phyloP scores from a whole-genome alignment of 2,329 filamentous ascomycete species.

The Trichoderma atrobrunneum region DNA sequence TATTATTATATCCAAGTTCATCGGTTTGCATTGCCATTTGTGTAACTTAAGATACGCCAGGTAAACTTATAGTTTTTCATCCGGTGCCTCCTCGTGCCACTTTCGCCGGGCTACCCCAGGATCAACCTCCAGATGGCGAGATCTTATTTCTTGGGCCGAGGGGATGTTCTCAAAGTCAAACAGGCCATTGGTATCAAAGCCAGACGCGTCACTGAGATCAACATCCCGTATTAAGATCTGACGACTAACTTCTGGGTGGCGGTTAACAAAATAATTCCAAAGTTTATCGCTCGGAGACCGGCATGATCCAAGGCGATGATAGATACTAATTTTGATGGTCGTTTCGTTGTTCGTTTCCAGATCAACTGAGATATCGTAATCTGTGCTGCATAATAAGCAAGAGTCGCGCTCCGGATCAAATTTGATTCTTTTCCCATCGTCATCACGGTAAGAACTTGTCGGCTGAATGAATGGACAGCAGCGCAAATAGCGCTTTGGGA shows the following conservation, averaged over 20 bases:
- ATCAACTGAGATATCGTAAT: background rate
- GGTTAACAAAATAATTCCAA: background rate
- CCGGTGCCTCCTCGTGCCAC: background rate
- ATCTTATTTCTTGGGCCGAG: background rate
- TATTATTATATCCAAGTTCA: background rate
- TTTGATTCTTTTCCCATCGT: background rate
- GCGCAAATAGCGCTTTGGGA: background rate
- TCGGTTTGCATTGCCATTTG: background rate
- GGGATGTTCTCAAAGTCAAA: background rate
- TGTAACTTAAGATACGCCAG: background rate
- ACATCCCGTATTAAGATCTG: rapidly evolving
- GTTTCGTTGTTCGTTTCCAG: background rate
- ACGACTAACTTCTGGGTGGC: rapidly evolving
- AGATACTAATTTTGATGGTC: background rate
- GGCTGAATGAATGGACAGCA: background rate
- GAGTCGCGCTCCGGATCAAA: background rate
- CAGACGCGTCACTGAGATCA: too few relatives aligned
- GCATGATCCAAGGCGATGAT: background rate
- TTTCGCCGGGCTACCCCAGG: background rate
- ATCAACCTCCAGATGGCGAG: background rate
- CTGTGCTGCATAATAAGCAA: background rate
- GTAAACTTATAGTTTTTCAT: background rate
- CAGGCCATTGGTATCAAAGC: too few relatives aligned
- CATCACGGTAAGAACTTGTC: background rate
- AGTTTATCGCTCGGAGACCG: background rate